Conservation (phyloP, 768 basidiomycete genomes). For the Kwoniella dejecticola region DNA sequence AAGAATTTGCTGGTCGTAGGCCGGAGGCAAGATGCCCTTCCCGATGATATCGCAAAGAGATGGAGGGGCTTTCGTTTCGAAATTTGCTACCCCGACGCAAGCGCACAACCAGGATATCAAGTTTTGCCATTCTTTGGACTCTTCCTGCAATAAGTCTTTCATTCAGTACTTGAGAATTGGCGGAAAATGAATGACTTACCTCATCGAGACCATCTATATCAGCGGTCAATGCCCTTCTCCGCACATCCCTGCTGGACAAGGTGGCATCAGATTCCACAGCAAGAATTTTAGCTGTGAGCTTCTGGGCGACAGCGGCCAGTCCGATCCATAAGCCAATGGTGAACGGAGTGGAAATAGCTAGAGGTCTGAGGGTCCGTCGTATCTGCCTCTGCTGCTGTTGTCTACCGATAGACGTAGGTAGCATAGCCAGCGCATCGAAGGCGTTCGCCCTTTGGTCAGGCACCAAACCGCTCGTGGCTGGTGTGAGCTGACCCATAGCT, state of each 20-base stretch:
- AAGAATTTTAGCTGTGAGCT: conserved; percentile 29
- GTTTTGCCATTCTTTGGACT: conserved; percentile 81
- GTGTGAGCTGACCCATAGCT: background rate
- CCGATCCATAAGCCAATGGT: conserved; percentile 26
- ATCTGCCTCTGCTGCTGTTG: conserved; percentile 46
- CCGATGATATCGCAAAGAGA: conserved; percentile 35
- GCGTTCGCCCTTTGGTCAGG: conserved; percentile 16
- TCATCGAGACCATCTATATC: conserved; percentile 42
- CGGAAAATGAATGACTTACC: too few relatives aligned
- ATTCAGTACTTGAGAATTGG: background rate
- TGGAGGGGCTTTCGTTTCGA: conserved; percentile 61
- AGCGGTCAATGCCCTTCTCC: conserved; percentile 28
- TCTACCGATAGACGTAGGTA: conserved; percentile 38
- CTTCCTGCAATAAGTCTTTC: conserved; percentile 60
- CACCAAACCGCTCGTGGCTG: background rate
- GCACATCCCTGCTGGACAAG: conserved; percentile 6
- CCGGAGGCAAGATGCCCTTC: conserved; percentile 31
- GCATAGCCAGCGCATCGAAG: conserved; percentile 26
- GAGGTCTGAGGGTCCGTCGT: conserved; percentile 25
- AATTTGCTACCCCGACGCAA: conserved; percentile 66
- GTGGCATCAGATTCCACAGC: conserved; percentile 29
- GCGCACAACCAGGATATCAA: conserved; percentile 75
- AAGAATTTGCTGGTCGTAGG: conserved; percentile 26
- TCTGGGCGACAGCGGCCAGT: conserved; percentile 17
- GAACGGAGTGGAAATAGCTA: conserved; percentile 10